Conservation (phyloP, 495 filamentous ascomycete species). For the Geoglossum glabrum region DNA sequence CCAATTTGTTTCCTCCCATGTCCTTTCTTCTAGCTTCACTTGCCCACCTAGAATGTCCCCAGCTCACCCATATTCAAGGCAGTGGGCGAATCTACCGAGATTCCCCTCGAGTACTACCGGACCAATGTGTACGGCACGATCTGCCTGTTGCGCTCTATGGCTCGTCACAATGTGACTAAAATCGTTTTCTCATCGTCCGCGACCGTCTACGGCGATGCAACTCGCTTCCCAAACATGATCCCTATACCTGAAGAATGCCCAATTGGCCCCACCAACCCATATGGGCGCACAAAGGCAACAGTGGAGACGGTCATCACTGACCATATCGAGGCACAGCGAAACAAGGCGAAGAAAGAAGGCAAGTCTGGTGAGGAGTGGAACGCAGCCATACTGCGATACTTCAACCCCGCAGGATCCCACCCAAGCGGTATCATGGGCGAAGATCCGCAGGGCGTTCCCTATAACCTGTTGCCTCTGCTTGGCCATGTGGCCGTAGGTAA, state of each 20-base stretch:
- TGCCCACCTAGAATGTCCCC: not conserved
- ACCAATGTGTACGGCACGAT: slow-evolving; percentile 92
- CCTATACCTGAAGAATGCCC: slow-evolving; percentile 95
- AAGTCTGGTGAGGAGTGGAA: slow-evolving; percentile 72
- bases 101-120: slow-evolving; percentile 90
- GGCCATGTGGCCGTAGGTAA: slow-evolving; percentile 93
- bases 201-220: slow-evolving; percentile 95
- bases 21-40: not conserved
- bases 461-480: slow-evolving; percentile 83
- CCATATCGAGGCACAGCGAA: slow-evolving; percentile 69
- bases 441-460: slow-evolving; percentile 87
- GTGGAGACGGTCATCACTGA: slow-evolving; percentile 86
- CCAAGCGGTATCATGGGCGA: slow-evolving; percentile 96
- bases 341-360: slow-evolving; percentile 59
- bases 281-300: slow-evolving; percentile 83
- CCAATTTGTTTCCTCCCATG: too few relatives aligned
- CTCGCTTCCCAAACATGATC: slow-evolving; percentile 92
- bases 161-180: slow-evolving; percentile 72
- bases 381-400: slow-evolving; percentile 82
- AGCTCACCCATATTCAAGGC: slow-evolving; percentile 31
- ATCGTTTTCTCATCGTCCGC: slow-evolving; percentile 96
- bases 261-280: slow-evolving; percentile 89
- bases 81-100: slow-evolving; percentile 88
- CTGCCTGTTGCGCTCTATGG: slow-evolving; percentile 72
- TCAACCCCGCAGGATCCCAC: slow-evolving; percentile 91